Evolutionary conservation across 192 early-diverging fungal genomes (phyloP), one percentile per base, ranked within the genome.

Genomic region (Chytriomyces hyalinus): DNA sequence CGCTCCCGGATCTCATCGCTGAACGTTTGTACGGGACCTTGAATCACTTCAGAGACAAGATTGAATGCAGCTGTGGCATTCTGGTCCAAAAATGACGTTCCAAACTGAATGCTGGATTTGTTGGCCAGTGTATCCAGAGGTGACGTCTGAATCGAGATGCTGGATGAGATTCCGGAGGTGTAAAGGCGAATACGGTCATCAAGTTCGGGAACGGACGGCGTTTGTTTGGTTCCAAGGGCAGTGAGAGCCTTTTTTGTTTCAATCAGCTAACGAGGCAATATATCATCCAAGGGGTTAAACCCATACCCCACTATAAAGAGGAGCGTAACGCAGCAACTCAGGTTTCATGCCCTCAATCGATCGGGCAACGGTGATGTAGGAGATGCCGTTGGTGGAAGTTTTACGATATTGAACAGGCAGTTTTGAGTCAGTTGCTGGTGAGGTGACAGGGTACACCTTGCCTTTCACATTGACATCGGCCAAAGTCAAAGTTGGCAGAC

Each of bases 301-400:
- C 53, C 53, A 4, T 83, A 91, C 90, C 59, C 87, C 92, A 77
- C 87, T 85, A 80, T 95, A 95, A 80, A 96, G 81, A 15, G 93
- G 92, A 51, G 94, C 70, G 76, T 92, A 95, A 45, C 90, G 80
- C 76, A 88, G 86, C 64, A 93, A 82, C 26, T 94, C 88, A 4
- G 87, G 80, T 22, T 92, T 85, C 64, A 96, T 74, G 73, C 84
- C 85, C 45, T 82, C 83, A 47, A 92, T 84, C 45, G 87, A 84
- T 75, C 91, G 92, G 68, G 92, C 92, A 0, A 90, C 83, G n/a
- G 87, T 86, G 61, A 96, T 84, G 81, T 98, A 98, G 46, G 95
- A 95, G 65, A 98, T 91, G 26, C 94, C 95, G 73, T 98, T 98
- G 48, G 97, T 98, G 4, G 89, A 75, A 0, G 95, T 91, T 6